Evolutionary conservation across 768 basidiomycete species (phyloP).

Genomic region (Lyophyllum semitale): DNA sequence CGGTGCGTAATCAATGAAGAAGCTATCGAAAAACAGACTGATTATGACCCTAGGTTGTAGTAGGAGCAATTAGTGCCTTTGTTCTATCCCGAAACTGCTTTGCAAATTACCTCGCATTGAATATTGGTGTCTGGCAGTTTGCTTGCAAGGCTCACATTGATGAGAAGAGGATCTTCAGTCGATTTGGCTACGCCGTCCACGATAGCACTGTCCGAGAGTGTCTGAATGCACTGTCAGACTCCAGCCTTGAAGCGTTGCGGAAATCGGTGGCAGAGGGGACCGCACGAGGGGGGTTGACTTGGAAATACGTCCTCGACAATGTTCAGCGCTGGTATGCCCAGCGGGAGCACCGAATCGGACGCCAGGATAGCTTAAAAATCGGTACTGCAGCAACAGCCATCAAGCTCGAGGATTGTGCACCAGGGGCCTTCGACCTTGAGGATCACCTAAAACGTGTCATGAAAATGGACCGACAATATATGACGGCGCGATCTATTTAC

Average conservation of each 20-base stretch:
- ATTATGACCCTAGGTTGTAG: conserved; percentile 21
- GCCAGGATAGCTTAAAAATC: conserved; percentile 20
- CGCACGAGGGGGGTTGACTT: neutral
- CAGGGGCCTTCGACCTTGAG: neutral
- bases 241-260: conserved; percentile 4
- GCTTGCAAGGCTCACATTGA: conserved; percentile 22
- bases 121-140: conserved; percentile 22
- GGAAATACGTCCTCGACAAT: conserved; percentile 2
- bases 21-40: neutral
- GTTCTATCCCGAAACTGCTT: conserved; percentile 18
- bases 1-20: conserved; percentile 9
- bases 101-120: conserved; percentile 24
- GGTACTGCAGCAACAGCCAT: conserved; percentile 22
- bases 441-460: conserved; percentile 4
- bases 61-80: conserved; percentile 21
- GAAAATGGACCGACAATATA: conserved; percentile 13
- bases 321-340: neutral
- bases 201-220: conserved; percentile 19
- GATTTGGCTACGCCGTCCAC: conserved; percentile 19
- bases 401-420: conserved; percentile 14
- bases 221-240: conserved; percentile 16
- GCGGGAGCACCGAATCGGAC: conserved; percentile 4
- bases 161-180: conserved; percentile 20
- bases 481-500: conserved; percentile 19
- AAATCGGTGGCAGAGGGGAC: conserved; percentile 4